These are phyloP conservation scores for Ustilago crameri DNA, from an alignment of 1,284 basidiomycete species.

Conservation along the genomic window DNA sequence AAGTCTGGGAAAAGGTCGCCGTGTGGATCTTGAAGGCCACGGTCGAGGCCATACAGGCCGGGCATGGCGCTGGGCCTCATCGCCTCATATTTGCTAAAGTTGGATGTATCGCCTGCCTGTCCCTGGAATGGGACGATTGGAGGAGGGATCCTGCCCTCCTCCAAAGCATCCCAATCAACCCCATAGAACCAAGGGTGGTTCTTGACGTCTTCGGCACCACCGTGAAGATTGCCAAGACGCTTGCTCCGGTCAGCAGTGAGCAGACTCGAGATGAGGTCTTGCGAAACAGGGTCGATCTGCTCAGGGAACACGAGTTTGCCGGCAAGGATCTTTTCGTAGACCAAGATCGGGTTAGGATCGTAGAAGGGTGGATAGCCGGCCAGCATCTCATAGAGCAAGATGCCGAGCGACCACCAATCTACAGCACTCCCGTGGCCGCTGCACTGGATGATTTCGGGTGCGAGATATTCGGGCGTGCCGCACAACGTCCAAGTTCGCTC, in stretches of 20 bases:
- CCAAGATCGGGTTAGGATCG: constrained; percentile 50
- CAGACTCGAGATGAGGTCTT: constrained; percentile 70
- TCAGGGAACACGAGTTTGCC: constrained; percentile 70
- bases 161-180: constrained; percentile 70
- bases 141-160: constrained; percentile 69
- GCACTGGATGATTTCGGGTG: constrained; percentile 66
- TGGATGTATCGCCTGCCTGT: constrained; percentile 73
- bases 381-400: constrained; percentile 64
- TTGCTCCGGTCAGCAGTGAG: constrained; percentile 70
- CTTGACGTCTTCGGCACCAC: constrained; percentile 71
- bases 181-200: constrained; percentile 71
- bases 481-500: constrained; percentile 64
- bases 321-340: constrained; percentile 69
- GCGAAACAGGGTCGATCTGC: constrained; percentile 70
- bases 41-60: constrained; percentile 30
- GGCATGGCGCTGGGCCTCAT: constrained; percentile 33
- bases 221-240: constrained; percentile 71
- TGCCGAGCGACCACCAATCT: constrained; percentile 67
- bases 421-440: constrained; percentile 61
- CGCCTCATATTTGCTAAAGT: constrained; percentile 49
- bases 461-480: constrained; percentile 65
- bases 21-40: constrained; percentile 11
- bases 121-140: constrained; percentile 71
- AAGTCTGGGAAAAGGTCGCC: constrained; percentile 37
- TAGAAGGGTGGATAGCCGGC: constrained; percentile 67